Evolutionary conservation across 805 yeast genomes (phyloP).

Genomic region (Tetrapisispora iriomotensis): DNA sequence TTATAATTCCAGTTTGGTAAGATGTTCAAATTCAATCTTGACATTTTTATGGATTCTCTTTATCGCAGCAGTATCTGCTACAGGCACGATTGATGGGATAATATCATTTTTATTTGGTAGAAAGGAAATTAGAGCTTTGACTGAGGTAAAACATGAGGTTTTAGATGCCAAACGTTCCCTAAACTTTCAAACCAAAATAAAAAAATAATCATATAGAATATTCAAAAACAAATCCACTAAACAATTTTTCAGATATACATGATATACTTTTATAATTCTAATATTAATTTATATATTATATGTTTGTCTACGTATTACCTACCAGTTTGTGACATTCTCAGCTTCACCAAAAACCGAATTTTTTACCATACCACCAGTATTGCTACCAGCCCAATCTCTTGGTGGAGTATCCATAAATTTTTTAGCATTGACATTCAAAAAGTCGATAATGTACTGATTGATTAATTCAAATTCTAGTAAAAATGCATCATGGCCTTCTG

Average conservation of each 20-base stretch:
- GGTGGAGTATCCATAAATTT: conserved; percentile 42
- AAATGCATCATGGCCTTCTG: conserved; percentile 97
- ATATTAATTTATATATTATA: not conserved
- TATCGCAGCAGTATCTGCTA: conserved; percentile 44
- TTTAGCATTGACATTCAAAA: conserved; percentile 47
- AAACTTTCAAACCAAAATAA: not conserved
- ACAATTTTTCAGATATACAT: not conserved
- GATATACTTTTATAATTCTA: not conserved
- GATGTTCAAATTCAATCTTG: conserved; percentile 44
- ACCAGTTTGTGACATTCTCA: conserved; percentile 92
- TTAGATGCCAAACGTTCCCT: conserved; percentile 19
- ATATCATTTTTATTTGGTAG: conserved; percentile 74
- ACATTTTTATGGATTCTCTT: conserved; percentile 55
- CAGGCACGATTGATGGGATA: conserved; percentile 68
- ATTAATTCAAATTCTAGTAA: conserved; percentile 79
- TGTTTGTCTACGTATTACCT: conserved; percentile 5
- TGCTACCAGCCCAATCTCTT: conserved; percentile 35
- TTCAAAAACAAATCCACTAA: not conserved
- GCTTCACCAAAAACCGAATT: conserved; percentile 88
- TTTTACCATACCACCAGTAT: conserved; percentile 35
- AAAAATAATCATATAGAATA: not conserved
- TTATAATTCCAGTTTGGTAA: conserved; percentile 51
- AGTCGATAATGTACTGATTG: conserved; percentile 57
- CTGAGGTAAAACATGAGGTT: conserved; percentile 68
- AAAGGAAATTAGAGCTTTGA: conserved; percentile 66